Evolutionary conservation across 2,329 filamentous ascomycete genomes (phyloP).

Genomic region (Colletotrichum spinosum): DNA sequence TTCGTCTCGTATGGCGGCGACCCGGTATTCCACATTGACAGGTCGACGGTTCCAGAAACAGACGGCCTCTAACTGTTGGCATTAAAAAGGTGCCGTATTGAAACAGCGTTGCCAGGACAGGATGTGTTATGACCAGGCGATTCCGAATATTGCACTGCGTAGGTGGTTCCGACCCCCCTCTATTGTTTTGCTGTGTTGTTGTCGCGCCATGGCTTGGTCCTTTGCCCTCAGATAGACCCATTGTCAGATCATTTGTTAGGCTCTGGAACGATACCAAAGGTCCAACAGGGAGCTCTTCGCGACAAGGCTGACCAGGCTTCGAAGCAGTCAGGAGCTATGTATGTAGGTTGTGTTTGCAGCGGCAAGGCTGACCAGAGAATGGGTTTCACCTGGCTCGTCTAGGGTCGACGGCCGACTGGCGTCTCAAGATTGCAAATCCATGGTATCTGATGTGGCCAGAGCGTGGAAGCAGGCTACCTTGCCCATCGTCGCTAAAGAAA

Average conservation of each 20-base stretch:
- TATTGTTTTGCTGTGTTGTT: slow-evolving; percentile 3
- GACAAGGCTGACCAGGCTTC: slow-evolving; percentile 22
- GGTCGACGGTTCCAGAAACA: slow-evolving; percentile 2
- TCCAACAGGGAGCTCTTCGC: slow-evolving; percentile 2
- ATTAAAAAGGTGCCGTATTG: slow-evolving; percentile 29
- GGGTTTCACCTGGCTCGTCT: slow-evolving; percentile 30
- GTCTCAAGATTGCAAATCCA: slow-evolving; percentile 40
- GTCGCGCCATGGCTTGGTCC: slow-evolving; percentile 3
- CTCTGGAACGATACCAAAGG: slow-evolving; percentile 13
- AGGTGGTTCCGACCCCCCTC: slow-evolving; percentile 1
- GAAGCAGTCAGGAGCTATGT: slow-evolving; percentile 3
- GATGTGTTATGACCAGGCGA: slow-evolving; percentile 20
- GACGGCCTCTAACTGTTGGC: background rate
- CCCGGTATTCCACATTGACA: slow-evolving; percentile 9
- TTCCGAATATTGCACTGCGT: slow-evolving; percentile 3
- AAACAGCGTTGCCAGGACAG: slow-evolving; percentile 23
- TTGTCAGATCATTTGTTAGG: slow-evolving; percentile 18
- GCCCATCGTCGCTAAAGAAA: slow-evolving; percentile 2
- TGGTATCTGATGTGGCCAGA: slow-evolving; percentile 14
- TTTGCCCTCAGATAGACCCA: slow-evolving; percentile 22
- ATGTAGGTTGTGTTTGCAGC: slow-evolving; percentile 4
- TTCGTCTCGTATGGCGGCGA: slow-evolving; percentile 7
- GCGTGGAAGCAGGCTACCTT: slow-evolving; percentile 1
- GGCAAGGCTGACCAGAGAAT: slow-evolving; percentile 23
- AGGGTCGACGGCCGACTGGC: slow-evolving; percentile 17